phyloP scores from a whole-genome alignment of 2,329 filamentous ascomycete species.

The Zasmidium angulare region DNA sequence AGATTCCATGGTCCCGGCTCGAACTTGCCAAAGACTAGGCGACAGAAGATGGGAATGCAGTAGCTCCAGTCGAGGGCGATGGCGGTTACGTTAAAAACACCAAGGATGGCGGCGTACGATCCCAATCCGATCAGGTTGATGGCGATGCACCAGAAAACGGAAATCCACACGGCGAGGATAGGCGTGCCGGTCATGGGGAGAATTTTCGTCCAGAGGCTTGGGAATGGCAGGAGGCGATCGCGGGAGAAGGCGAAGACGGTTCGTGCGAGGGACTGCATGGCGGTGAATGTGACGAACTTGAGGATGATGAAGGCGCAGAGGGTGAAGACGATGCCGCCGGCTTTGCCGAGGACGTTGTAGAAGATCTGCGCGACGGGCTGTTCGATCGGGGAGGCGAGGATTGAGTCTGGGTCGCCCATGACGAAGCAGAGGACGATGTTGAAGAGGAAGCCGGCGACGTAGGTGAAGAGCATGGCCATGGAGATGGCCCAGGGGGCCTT shows the following conservation, averaged over 20 bases:
- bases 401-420: constrained; percentile 53
- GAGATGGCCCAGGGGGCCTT: constrained; percentile 59
- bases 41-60: constrained; percentile 57
- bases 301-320: constrained; percentile 56
- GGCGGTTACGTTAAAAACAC: constrained; percentile 56
- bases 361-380: constrained; percentile 59
- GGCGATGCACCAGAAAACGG: constrained; percentile 53
- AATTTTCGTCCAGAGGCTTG: constrained; percentile 52
- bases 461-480: constrained; percentile 57
- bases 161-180: constrained; percentile 57
- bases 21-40: constrained; percentile 51
- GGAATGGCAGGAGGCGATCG: constrained; percentile 52
- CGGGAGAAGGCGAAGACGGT: constrained; percentile 58
- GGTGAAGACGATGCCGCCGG: constrained; percentile 55
- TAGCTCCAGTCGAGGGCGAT: constrained; percentile 58
- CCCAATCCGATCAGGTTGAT: constrained; percentile 62
- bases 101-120: constrained; percentile 53
- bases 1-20: constrained; percentile 55
- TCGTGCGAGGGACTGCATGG: constrained; percentile 54
- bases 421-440: constrained; percentile 60
- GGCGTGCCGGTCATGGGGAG: constrained; percentile 52
- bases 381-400: constrained; percentile 47
- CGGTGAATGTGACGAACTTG: constrained; percentile 59
- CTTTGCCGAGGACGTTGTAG: constrained; percentile 57
- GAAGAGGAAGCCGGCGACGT: constrained; percentile 56